Conservation (phyloP, 2,329 filamentous ascomycete genomes). For the Nakataea oryzae region DNA sequence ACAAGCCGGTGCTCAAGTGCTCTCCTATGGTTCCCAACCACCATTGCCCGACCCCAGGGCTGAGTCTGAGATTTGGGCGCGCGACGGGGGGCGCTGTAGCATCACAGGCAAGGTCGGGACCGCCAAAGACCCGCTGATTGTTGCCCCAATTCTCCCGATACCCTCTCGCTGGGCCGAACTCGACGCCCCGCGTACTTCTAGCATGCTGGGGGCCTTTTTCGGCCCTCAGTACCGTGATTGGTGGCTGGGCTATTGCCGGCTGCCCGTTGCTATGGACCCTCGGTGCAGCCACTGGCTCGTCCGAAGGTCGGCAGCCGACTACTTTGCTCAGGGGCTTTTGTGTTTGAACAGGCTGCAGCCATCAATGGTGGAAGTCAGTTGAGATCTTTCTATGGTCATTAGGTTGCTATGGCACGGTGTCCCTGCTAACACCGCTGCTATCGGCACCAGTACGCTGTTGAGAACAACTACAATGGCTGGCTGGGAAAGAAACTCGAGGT, state of each 20-base stretch:
- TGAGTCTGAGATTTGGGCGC: constrained; percentile 8
- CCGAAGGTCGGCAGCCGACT: constrained; percentile 13
- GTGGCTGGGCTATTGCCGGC: constrained; percentile 16
- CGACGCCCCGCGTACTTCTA: constrained; percentile 8
- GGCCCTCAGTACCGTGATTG: constrained; percentile 17
- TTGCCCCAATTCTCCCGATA: constrained; percentile 12
- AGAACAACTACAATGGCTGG: constrained; percentile 4
- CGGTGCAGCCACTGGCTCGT: constrained; percentile 19
- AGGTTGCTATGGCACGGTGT: too few species aligned
- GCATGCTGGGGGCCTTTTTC: constrained; percentile 19
- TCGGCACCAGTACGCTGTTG: constrained; percentile 13
- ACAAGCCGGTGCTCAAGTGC: constrained; percentile 5
- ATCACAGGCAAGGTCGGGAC: constrained; percentile 14
- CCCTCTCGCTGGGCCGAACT: constrained; percentile 12
- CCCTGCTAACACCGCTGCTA: too few species aligned
- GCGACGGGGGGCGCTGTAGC: constrained; percentile 14
- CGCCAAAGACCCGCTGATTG: constrained; percentile 12
- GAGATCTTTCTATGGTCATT: too few species aligned
- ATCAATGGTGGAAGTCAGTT: constrained; percentile 19
- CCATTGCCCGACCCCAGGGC: constrained; percentile 5
- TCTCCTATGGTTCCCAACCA: constrained; percentile 6
- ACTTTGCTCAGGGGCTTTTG: constrained; percentile 13
- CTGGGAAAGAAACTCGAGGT: constrained; percentile 10
- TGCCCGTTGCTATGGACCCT: constrained; percentile 7
- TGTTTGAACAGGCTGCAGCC: constrained; percentile 13